Base-by-base conservation (phyloP, 2,329 filamentous ascomycete genomes). In the Scleromitrula shiraiana region DNA sequence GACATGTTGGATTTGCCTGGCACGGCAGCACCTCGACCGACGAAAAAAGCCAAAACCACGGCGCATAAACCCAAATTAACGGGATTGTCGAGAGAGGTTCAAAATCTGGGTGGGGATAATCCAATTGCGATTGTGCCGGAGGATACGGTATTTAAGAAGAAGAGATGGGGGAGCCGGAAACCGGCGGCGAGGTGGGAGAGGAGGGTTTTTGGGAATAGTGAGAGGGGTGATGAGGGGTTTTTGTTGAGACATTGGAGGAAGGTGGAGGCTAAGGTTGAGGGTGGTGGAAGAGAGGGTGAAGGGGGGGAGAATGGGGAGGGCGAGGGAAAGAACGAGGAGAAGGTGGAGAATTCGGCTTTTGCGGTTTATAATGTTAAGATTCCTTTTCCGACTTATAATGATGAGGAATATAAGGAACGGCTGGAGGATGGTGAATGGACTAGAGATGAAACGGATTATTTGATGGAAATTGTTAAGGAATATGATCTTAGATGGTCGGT, bases 401-500 rank as follows among this genome's bases (percentile, higher is more conserved):
- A 94, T 54, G 87, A 90, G 53, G 84, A 95, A 64, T 98, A 98
- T 67, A 77, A 83, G 51, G 74, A 80, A 49, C 79, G 85, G 53
- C 68, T 98, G 42, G 76, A 81, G 58, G 84, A 75, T 61, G 72
- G 79, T 12, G 82, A 91, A 58, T 98, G 93, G 93, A 83, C 85
- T 12, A 88, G 85, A 61, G 84, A 93, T 59, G 93, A 98, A 68
- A 98, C 93, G 7, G 89, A 96, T 63, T 96, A 96, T 62, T 68
- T 98, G 53, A 77, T 97, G 63, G 71, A 78, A 3, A 65, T 91
- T 29, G 86, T 80, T 12, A 76, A 76, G 49, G 84, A 90, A 39
- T 95, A 82, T 62, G 88, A 95, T 62, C 75, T 95, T 51, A 83
- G 93, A 56, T 98, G 93, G 89, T 77, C 91, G 3, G 66, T 97